phyloP scores from a whole-genome alignment of 2,329 filamentous ascomycete genomes.

The Drechslera avenae region DNA sequence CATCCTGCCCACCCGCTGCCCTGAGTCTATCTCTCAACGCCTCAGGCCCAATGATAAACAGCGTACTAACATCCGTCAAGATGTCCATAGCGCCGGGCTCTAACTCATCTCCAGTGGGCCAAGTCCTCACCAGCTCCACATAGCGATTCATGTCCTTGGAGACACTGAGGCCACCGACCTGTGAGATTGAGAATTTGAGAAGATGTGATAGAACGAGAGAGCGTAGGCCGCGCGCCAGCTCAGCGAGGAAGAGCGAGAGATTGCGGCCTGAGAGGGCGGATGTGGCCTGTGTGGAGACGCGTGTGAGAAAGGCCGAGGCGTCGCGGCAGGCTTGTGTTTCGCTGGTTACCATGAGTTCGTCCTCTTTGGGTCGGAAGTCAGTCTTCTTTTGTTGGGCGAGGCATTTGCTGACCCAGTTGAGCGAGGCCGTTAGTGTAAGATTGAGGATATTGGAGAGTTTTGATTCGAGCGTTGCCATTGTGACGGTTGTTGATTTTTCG shows the following conservation, averaged over 20 bases:
- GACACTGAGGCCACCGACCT: slow-evolving; percentile 91
- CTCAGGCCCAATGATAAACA: slow-evolving; percentile 85
- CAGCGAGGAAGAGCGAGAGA: slow-evolving; percentile 78
- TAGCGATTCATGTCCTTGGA: slow-evolving; percentile 96
- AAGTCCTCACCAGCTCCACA: slow-evolving; percentile 80
- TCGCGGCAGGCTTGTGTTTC: slow-evolving; percentile 82
- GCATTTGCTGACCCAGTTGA: slow-evolving; percentile 76
- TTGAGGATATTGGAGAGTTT: slow-evolving; percentile 77
- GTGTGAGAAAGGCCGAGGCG: slow-evolving; percentile 79
- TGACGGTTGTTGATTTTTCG: slow-evolving; percentile 77
- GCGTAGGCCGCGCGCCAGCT: slow-evolving; percentile 80
- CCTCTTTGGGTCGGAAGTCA: slow-evolving; percentile 87
- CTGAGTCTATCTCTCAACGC: slow-evolving; percentile 58
- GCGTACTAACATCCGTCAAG: slow-evolving; percentile 87
- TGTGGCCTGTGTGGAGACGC: slow-evolving; percentile 66
- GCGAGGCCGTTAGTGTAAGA: slow-evolving; percentile 71
- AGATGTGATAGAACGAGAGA: slow-evolving; percentile 87
- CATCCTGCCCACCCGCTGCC: slow-evolving; percentile 52
- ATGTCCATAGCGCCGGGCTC: slow-evolving; percentile 70
- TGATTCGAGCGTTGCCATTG: slow-evolving; percentile 79
- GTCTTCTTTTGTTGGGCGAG: slow-evolving; percentile 81
- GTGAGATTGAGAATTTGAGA: slow-evolving; percentile 90
- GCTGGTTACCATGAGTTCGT: slow-evolving; percentile 47
- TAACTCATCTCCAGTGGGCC: slow-evolving; percentile 68
- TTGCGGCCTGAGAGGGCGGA: slow-evolving; percentile 83